Evolutionary conservation across 2,329 filamentous ascomycete species (phyloP).

Genomic region (Cladosporium velox): DNA sequence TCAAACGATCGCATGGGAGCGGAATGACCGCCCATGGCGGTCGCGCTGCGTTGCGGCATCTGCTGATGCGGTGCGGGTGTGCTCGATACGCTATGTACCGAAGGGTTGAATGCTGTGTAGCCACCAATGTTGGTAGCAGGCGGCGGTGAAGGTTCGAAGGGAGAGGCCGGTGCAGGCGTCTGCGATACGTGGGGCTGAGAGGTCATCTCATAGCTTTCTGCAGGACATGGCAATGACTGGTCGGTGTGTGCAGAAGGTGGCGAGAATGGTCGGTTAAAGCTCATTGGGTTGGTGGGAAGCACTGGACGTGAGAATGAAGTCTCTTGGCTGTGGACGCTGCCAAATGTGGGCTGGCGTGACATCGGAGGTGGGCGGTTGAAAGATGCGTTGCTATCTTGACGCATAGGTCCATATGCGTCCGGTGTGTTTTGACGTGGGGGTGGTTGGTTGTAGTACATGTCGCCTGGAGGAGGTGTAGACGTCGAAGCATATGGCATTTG

Average conservation of each 20-base stretch:
- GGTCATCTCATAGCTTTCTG: constrained; percentile 39
- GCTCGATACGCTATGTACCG: constrained; percentile 21
- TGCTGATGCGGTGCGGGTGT: constrained; percentile 22
- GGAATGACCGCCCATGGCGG: background rate
- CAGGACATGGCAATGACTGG: constrained; percentile 19
- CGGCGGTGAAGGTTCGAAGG: background rate
- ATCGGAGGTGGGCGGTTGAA: constrained; percentile 23
- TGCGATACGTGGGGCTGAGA: constrained; percentile 23
- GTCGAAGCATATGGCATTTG: constrained; percentile 4
- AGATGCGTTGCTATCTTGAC: constrained; percentile 28
- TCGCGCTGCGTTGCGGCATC: constrained; percentile 27
- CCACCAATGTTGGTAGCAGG: constrained; percentile 23
- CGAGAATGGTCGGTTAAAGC: constrained; percentile 26
- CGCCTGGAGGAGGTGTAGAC: background rate
- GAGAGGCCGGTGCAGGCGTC: constrained; percentile 12
- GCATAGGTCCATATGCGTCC: constrained; percentile 29
- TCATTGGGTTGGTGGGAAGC: constrained; percentile 18
- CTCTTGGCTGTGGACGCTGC: constrained; percentile 33
- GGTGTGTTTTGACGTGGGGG: constrained; percentile 31
- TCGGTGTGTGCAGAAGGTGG: constrained; percentile 22
- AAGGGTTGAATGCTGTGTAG: constrained; percentile 39
- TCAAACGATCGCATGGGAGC: too few relatives aligned
- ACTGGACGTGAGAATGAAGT: constrained; percentile 27
- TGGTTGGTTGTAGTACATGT: constrained; percentile 8
- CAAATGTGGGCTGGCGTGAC: constrained; percentile 21